A percentile compares a stretch with the other conserved stretches of the same genome.
Conservation (phyloP, 306 rosid species). For the Psophocarpus tetragonolobus region DNA sequence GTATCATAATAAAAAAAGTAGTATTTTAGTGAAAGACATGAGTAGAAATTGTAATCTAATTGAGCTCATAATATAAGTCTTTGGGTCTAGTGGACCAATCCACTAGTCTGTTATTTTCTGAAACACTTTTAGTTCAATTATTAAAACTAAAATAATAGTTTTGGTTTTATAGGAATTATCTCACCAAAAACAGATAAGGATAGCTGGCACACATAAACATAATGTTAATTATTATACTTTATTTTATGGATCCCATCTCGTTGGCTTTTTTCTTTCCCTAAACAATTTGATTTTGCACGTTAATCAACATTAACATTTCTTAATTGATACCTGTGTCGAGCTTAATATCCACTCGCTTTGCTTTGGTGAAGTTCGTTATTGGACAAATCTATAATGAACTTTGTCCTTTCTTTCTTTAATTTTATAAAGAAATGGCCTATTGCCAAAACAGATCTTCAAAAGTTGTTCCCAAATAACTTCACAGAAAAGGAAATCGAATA, state of each 20-base stretch:
- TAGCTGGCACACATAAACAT: background rate
- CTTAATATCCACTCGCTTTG: background rate
- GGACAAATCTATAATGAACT: background rate
- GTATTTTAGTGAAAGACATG: too few species aligned
- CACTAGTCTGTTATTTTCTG: background rate
- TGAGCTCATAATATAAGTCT: background rate
- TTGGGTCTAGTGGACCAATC: background rate
- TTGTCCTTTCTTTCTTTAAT: background rate
- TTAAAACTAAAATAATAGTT: background rate
- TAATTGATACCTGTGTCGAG: background rate
- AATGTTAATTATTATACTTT: background rate
- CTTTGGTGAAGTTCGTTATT: background rate
- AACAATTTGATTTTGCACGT: slow-evolving; percentile 1
- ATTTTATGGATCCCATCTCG: background rate
- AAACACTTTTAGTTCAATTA: background rate
- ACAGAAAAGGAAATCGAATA: background rate
- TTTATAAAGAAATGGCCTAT: background rate
- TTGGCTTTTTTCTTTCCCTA: background rate
- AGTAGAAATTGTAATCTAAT: too few species aligned
- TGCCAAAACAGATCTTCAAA: background rate
- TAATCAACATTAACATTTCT: slow-evolving; percentile 7
- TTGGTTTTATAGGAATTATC: background rate
- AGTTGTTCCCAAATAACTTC: background rate
- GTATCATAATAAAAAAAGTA: too few species aligned
- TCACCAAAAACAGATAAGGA: background rate